Percentiles rank a stretch among this genome's conserved stretches.
phyloP scores from a whole-genome alignment of 2,329 filamentous ascomycete species.

The Diaporthe citriasiana region DNA sequence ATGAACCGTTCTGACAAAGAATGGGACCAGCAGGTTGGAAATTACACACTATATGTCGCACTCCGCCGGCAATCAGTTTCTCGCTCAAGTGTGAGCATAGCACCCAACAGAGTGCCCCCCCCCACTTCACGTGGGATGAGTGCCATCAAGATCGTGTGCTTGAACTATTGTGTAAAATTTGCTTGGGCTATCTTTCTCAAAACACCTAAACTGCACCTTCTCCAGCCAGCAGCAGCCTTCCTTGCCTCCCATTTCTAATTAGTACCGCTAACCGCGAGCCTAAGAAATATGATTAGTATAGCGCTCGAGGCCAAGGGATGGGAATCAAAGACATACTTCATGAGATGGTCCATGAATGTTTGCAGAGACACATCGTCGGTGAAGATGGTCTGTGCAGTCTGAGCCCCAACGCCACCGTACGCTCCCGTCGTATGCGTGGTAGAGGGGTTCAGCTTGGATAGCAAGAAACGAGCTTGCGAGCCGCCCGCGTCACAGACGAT shows the following conservation, averaged over 20 bases:
- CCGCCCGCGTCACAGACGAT: constrained; percentile 99
- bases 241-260: constrained; percentile 58
- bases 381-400: constrained; percentile 97
- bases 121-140: background rate
- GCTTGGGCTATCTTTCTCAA: constrained; percentile 17
- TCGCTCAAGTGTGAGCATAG: background rate
- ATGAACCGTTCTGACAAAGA: background rate
- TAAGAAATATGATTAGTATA: constrained; percentile 47
- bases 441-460: constrained; percentile 97
- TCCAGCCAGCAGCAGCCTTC: background rate
- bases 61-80: too few species aligned
- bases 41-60: background rate
- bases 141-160: constrained; percentile 11
- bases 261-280: constrained; percentile 74
- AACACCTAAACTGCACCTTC: constrained; percentile 8
- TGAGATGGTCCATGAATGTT: constrained; percentile 99
- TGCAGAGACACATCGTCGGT: constrained; percentile 98
- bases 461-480: constrained; percentile 95
- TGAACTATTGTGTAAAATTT: constrained; percentile 10
- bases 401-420: constrained; percentile 87
- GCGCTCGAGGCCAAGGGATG: constrained; percentile 11
- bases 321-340: constrained; percentile 80
- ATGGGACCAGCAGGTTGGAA: too few species aligned
- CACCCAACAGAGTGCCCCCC: background rate
- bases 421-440: constrained; percentile 95